Base-by-base conservation (phyloP, 768 basidiomycete genomes). In the Russula ochroleuca region DNA sequence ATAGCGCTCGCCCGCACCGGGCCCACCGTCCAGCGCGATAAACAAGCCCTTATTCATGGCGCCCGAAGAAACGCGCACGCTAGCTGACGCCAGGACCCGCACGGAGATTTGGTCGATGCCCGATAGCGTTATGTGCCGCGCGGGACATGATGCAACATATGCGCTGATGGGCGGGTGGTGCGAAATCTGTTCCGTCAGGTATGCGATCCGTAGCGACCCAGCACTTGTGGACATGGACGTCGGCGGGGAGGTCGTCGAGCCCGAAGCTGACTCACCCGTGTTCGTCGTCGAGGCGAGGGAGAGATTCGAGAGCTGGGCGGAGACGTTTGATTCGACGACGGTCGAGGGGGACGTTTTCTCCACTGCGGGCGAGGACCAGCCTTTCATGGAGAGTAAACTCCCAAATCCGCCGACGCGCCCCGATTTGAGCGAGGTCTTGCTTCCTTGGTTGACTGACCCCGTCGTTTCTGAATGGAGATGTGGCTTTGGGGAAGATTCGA, bases 91-190 rank as follows among this genome's bases (percentile, higher is more conserved):
- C 13, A 92, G 90, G 1, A 98, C 87, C 73, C 89, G 92, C 17
- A 95, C 97, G 1, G 87, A 81, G 67, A 99, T 94, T 76, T 99
- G 96, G 77, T 99, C 96, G 62, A 94, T 79, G 5, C 94, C 96
- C 19, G 75, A 76, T 72, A 90, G 79, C 66, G 90, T 86, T 47
- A 95, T 71, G 35, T 83, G 82, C 28, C 85, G 83, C 47, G 83
- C 77, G 0, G 94, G 92, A 73, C 92, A 95, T 5, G 77, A 66
- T 8, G 89, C 92, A 66, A 85, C 86, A 71, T 86, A 96, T 0
- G 90, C 86, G 1, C 93, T 96, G 35, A 98, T 84, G 3, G 97
- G 97, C 0, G 97, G 97, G 70, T 99, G 97, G 75, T 99, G 97
- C 2, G 92, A 97, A 52, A 98, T 86, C 75, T 97, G 95, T 73